These are phyloP conservation scores for Aphanocladium album DNA, from an alignment of 2,329 filamentous ascomycete genomes.

Conservation along the genomic window DNA sequence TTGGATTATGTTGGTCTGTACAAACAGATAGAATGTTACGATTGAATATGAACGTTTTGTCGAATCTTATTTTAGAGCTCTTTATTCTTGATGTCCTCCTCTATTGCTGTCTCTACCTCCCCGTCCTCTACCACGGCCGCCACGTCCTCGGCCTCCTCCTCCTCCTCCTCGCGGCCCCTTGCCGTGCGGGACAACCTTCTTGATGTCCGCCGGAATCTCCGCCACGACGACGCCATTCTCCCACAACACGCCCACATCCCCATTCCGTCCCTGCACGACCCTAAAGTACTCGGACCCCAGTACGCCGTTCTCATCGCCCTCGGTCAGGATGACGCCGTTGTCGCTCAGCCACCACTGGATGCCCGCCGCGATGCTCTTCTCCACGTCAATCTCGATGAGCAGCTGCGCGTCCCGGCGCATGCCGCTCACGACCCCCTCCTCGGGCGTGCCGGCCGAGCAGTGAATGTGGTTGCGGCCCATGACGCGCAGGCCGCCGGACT, in stretches of 20 bases:
- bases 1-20: too few relatives aligned
- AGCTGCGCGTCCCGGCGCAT: slow-evolving; percentile 76
- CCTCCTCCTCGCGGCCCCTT: slow-evolving; percentile 42
- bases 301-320: slow-evolving; percentile 53
- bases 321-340: slow-evolving; percentile 69
- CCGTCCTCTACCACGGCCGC: slow-evolving; percentile 17
- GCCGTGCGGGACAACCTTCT: slow-evolving; percentile 42
- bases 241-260: slow-evolving; percentile 62
- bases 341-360: slow-evolving; percentile 75
- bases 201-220: slow-evolving; percentile 60
- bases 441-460: slow-evolving; percentile 71
- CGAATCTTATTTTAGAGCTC: not conserved
- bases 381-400: slow-evolving; percentile 71
- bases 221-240: slow-evolving; percentile 61
- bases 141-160: slow-evolving; percentile 30
- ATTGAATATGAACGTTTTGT: too few relatives aligned
- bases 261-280: slow-evolving; percentile 59
- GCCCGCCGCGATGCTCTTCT: slow-evolving; percentile 56
- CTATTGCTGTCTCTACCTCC: not conserved
- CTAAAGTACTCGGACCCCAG: slow-evolving; percentile 65
- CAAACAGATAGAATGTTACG: too few relatives aligned
- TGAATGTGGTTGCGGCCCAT: slow-evolving; percentile 91
- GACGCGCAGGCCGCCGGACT: slow-evolving; percentile 68
- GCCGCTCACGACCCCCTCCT: slow-evolving; percentile 61
- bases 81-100: not conserved